These are phyloP conservation scores for Alternaria dauci DNA, from an alignment of 2,329 filamentous ascomycete genomes.

Conservation along the genomic window DNA sequence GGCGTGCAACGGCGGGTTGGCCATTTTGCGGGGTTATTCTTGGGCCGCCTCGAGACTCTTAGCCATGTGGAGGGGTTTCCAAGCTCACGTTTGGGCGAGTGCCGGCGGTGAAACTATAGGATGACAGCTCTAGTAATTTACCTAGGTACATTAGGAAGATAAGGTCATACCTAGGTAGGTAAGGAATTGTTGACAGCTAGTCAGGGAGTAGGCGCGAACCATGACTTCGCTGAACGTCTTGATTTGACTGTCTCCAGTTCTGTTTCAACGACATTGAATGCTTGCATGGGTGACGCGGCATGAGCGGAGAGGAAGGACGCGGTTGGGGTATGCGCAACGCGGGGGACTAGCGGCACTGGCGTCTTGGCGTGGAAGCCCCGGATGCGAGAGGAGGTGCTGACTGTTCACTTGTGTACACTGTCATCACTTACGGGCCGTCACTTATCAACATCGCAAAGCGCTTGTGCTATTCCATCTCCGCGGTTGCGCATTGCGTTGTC, in stretches of 20 bases:
- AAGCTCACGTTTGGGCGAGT: not conserved
- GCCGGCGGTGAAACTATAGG: not conserved
- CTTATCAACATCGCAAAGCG: not conserved
- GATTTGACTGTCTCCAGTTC: no score
- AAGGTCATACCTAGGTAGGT: not conserved
- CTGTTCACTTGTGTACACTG: not conserved
- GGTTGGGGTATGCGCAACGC: slow-evolving; percentile 1
- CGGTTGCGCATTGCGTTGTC: not conserved
- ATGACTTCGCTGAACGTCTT: not conserved
- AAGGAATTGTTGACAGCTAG: not conserved
- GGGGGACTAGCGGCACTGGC: slow-evolving; percentile 5
- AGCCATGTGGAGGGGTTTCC: not conserved
- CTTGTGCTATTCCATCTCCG: not conserved
- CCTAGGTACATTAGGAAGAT: not conserved
- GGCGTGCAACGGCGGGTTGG: slow-evolving; percentile 9
- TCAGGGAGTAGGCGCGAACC: not conserved
- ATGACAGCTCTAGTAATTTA: not conserved
- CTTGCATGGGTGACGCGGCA: not conserved
- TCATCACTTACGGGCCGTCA: not conserved
- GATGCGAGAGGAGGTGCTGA: not conserved
- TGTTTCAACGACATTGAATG: not conserved
- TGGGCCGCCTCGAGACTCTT: slow-evolving; percentile 9
- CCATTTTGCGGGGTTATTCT: slow-evolving; percentile 30
- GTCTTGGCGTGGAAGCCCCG: slow-evolving; percentile 13
- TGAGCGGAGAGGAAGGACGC: not conserved